Conservation (phyloP, 176 grass and related monocot species). For the Zoysia japonica region DNA sequence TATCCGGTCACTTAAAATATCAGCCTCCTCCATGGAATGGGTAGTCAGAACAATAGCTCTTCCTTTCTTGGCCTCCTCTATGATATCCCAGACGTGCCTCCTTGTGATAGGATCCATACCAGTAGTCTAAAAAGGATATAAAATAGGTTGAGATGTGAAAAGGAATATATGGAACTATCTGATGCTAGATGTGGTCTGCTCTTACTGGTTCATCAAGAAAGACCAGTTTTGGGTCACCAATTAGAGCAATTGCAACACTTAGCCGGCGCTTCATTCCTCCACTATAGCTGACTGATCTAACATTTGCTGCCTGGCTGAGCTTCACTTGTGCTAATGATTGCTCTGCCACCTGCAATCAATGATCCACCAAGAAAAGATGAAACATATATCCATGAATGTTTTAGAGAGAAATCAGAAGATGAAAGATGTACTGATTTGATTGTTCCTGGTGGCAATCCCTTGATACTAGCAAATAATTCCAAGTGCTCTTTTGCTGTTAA, state of each 20-base stretch:
- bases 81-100: slow-evolving; percentile 96
- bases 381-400: slow-evolving; percentile 16
- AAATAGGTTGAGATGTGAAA: slow-evolving; percentile 15
- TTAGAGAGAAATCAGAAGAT: slow-evolving; percentile 16
- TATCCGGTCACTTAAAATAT: slow-evolving; percentile 90
- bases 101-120: slow-evolving; percentile 99
- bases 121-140: slow-evolving; percentile 66
- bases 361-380: slow-evolving; percentile 28
- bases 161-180: slow-evolving; percentile 11
- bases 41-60: slow-evolving; percentile 97
- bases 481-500: slow-evolving; percentile 86
- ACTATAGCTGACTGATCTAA: slow-evolving; percentile 91
- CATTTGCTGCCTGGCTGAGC: slow-evolving; percentile 73
- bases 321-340: slow-evolving; percentile 89
- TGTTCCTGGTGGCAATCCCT: slow-evolving; percentile 72
- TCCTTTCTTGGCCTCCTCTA: slow-evolving; percentile 93
- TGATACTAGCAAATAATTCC: slow-evolving; percentile 91
- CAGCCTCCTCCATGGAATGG: slow-evolving; percentile 98
- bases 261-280: slow-evolving; percentile 94
- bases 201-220: slow-evolving; percentile 96
- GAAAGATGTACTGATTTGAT: slow-evolving; percentile 68
- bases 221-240: slow-evolving; percentile 89
- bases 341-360: slow-evolving; percentile 60
- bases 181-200: slow-evolving; percentile 17
- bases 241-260: slow-evolving; percentile 93